Percentiles rank a stretch among this genome's conserved stretches.
Evolutionary conservation across 495 filamentous ascomycete genomes (phyloP).

Genomic region (Thozetella sp.): DNA sequence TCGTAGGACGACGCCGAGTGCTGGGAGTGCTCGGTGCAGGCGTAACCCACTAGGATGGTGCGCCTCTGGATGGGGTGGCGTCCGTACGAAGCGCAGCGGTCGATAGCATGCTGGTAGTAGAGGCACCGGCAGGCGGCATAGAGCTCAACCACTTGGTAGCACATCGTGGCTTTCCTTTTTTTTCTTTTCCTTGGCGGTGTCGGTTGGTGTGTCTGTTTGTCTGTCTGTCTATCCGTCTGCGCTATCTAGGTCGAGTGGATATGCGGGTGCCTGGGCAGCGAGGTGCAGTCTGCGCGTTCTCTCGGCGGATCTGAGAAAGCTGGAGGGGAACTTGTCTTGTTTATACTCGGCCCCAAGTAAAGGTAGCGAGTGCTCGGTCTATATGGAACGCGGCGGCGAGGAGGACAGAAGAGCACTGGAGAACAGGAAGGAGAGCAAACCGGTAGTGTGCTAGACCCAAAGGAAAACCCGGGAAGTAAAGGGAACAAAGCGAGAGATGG

Average conservation of each 20-base stretch:
- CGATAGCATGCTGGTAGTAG: slow-evolving; percentile 82
- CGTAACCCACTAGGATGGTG: slow-evolving; percentile 80
- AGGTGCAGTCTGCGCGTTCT: too few relatives aligned
- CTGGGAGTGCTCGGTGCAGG: slow-evolving; percentile 54
- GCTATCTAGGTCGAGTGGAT: too few relatives aligned
- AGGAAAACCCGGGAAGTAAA: slow-evolving; percentile 12
- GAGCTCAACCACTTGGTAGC: slow-evolving; percentile 74
- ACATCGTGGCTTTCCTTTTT: slow-evolving; percentile 60
- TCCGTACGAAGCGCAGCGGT: slow-evolving; percentile 73
- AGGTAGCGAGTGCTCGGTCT: background rate
- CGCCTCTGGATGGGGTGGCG: slow-evolving; percentile 72
- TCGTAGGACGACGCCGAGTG: slow-evolving; percentile 15
- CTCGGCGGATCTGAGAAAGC: too few relatives aligned
- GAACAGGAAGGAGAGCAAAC: slow-evolving; percentile 5
- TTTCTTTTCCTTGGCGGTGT: background rate
- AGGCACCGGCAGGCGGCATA: slow-evolving; percentile 84
- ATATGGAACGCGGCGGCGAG: slow-evolving; percentile 4
- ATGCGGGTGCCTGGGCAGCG: too few relatives aligned
- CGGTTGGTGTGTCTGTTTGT: background rate
- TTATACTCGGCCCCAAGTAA: too few relatives aligned
- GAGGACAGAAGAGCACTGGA: slow-evolving; percentile 1
- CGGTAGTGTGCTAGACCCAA: slow-evolving; percentile 16
- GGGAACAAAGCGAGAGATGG: slow-evolving; percentile 10
- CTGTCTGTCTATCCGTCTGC: background rate
- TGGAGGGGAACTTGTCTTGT: too few relatives aligned